phyloP scores from a whole-genome alignment of 805 yeast species.

The Kuraishia molischiana region DNA sequence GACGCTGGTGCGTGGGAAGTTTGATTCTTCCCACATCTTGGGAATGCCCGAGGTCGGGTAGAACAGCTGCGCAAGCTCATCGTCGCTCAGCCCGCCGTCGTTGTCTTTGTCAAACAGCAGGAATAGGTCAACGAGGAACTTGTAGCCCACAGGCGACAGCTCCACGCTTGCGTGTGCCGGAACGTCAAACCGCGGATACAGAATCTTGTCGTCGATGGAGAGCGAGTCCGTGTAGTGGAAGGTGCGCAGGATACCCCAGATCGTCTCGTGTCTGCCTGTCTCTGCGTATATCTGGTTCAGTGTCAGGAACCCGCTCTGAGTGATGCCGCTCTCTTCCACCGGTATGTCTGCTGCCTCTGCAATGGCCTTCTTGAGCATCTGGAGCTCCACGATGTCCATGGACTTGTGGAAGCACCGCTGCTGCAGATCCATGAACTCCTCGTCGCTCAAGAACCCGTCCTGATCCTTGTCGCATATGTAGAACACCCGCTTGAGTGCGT shows the following conservation, averaged over 20 bases:
- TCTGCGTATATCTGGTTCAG: conserved; percentile 80
- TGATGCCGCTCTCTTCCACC: conserved; percentile 35
- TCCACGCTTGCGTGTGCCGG: conserved; percentile 76
- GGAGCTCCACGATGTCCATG: conserved; percentile 35
- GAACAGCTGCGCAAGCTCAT: conserved; percentile 61
- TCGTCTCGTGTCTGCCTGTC: conserved; percentile 90
- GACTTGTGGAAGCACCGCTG: conserved; percentile 60
- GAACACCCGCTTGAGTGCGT: conserved; percentile 75
- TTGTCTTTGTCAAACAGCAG: conserved; percentile 86
- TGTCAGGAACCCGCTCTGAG: conserved; percentile 65
- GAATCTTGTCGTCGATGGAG: conserved; percentile 67
- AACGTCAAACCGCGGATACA: conserved; percentile 75
- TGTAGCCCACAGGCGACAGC: conserved; percentile 83
- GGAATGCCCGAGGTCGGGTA: conserved; percentile 94
- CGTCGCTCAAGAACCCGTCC: conserved; percentile 68
- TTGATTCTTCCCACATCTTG: conserved; percentile 70
- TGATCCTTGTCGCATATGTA: conserved; percentile 84
- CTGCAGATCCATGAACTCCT: conserved; percentile 65
- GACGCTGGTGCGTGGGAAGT: conserved; percentile 83
- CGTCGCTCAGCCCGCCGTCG: conserved; percentile 85
- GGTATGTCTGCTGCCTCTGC: not conserved
- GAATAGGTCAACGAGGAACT: conserved; percentile 86
- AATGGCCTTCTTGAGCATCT: conserved; percentile 30
- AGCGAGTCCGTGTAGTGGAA: conserved; percentile 90
- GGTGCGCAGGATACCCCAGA: conserved; percentile 87